Conservation (phyloP, 176 grass and related monocot species). For the Oryza brachyantha region DNA sequence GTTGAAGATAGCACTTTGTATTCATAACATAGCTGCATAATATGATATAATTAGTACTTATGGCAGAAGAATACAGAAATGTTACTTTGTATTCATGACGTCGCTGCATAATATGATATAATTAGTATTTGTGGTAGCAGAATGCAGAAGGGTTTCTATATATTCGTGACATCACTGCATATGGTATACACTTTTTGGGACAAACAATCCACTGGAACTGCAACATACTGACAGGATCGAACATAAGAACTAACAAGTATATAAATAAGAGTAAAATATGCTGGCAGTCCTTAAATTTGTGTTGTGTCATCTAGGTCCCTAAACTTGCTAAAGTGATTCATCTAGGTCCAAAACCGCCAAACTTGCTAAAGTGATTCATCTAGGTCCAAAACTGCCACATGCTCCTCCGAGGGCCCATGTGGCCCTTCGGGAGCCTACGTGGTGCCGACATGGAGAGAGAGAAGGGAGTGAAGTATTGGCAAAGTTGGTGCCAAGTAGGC, state of each 20-base stretch:
- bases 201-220: background rate
- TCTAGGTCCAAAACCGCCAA: too few relatives aligned
- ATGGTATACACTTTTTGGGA: background rate
- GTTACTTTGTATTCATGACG: background rate
- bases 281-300: too few relatives aligned
- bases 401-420: too few relatives aligned
- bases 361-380: too few relatives aligned
- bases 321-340: too few relatives aligned
- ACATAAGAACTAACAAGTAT: constrained; percentile 6
- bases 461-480: too few relatives aligned
- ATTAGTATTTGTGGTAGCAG: background rate
- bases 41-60: background rate
- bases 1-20: background rate
- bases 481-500: too few relatives aligned
- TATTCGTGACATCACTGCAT: background rate
- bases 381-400: too few relatives aligned
- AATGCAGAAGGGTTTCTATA: background rate
- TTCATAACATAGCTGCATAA: background rate
- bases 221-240: background rate
- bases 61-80: background rate
- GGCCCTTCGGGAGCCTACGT: too few relatives aligned
- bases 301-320: too few relatives aligned
- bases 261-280: background rate
- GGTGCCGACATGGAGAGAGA: too few relatives aligned
- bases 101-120: background rate